phyloP scores from a whole-genome alignment of 805 yeast genomes.

The Isabelozyma pseudorhagii region DNA sequence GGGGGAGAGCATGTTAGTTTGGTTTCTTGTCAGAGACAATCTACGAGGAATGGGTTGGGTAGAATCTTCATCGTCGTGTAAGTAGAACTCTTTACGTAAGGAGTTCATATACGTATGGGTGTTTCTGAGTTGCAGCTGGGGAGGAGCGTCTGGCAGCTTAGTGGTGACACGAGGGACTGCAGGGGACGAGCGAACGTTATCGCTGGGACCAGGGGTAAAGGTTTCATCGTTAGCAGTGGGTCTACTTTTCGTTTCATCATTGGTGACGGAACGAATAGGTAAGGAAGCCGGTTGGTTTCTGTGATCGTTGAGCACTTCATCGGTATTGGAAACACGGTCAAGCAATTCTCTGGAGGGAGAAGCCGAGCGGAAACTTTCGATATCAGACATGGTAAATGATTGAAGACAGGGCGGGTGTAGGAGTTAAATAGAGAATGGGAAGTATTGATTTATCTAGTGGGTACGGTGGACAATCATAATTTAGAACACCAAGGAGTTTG shows the following conservation, averaged over 20 bases:
- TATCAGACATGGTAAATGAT: slow-evolving; percentile 31
- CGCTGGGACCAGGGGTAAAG: not conserved
- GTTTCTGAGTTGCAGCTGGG: not conserved
- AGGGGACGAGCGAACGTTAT: not conserved
- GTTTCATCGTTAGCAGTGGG: slow-evolving; percentile 13
- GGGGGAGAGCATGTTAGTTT: not conserved
- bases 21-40: not conserved
- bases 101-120: slow-evolving; percentile 7
- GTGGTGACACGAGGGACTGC: not conserved
- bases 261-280: slow-evolving; percentile 15
- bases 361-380: slow-evolving; percentile 31
- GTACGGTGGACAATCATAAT: not conserved
- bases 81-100: slow-evolving; percentile 16
- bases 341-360: slow-evolving; percentile 21
- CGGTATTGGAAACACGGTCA: slow-evolving; percentile 18
- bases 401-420: not conserved
- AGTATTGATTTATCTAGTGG: not conserved
- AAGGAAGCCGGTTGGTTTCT: slow-evolving; percentile 33
- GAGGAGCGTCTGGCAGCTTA: not conserved
- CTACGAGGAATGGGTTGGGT: not conserved
- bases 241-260: slow-evolving; percentile 1
- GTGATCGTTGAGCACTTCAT: slow-evolving; percentile 38
- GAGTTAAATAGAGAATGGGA: too few relatives aligned
- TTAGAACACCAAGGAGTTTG: not conserved
- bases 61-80: slow-evolving; percentile 4